Percentiles rank a stretch among this genome's conserved stretches.
Conservation (phyloP, 352 stramenopile genomes). For the Phytophthora megakarya region DNA sequence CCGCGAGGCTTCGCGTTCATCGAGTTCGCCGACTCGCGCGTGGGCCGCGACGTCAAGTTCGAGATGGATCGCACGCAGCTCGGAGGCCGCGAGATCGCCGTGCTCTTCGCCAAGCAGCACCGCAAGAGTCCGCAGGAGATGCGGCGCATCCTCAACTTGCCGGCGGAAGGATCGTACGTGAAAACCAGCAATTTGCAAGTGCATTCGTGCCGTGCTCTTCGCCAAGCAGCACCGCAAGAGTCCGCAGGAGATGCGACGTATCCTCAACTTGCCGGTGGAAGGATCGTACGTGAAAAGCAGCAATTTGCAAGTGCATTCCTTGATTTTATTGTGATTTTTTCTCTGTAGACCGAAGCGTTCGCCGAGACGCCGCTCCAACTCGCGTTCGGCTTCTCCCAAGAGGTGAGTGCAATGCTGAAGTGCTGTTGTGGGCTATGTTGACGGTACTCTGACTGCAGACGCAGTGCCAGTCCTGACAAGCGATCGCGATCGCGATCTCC, state of each 20-base stretch:
- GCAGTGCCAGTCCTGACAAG: constrained; percentile 33
- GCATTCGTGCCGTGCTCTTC: constrained; percentile 80
- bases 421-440: no score
- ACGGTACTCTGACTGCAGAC: no score
- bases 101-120: constrained; percentile 78
- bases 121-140: constrained; percentile 83
- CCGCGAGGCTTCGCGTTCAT: constrained; percentile 85
- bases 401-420: constrained; percentile 15
- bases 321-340: no score
- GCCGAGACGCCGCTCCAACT: constrained; percentile 32
- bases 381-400: constrained; percentile 27
- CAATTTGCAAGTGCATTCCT: no score
- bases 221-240: constrained; percentile 81
- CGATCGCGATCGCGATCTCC: constrained; percentile 12
- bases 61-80: constrained; percentile 74
- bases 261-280: constrained; percentile 28
- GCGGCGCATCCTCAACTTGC: constrained; percentile 45
- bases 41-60: constrained; percentile 75
- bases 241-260: constrained; percentile 70
- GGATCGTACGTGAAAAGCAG: constrained; percentile 24
- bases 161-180: constrained; percentile 26
- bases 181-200: no score
- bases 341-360: constrained; percentile 22
- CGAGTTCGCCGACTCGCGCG: constrained; percentile 67
- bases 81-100: constrained; percentile 72